Conservation (phyloP, 2,329 filamentous ascomycete genomes). For the Xylariaceae sp. region DNA sequence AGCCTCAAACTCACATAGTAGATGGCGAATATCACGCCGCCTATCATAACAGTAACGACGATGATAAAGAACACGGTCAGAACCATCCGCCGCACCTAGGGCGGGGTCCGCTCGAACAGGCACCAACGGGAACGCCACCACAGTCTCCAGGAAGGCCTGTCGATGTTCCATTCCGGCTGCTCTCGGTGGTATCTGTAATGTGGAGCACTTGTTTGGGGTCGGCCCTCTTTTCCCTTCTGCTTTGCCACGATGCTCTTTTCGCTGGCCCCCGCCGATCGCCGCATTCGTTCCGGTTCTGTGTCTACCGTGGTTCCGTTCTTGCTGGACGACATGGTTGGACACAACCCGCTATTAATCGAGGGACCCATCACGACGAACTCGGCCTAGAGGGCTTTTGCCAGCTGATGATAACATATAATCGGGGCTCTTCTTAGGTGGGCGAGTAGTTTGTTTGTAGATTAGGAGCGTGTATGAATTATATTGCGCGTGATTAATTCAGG, state of each 20-base stretch:
- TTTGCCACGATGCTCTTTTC: background rate
- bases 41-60: background rate
- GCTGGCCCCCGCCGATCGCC: background rate
- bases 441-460: background rate
- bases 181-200: background rate
- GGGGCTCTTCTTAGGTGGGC: background rate
- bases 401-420: background rate
- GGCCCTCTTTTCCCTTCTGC: constrained; percentile 1
- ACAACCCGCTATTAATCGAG: background rate
- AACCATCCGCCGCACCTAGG: constrained; percentile 10
- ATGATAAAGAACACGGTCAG: background rate
- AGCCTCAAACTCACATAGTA: constrained; percentile 5
- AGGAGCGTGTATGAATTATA: background rate
- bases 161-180: constrained; percentile 2
- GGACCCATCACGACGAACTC: background rate
- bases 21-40: constrained; percentile 1
- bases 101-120: constrained; percentile 5
- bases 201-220: background rate
- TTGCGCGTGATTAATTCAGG: background rate
- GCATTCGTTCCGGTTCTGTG: background rate
- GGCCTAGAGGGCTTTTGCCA: background rate
- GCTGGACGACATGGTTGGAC: constrained; percentile 1
- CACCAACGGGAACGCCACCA: constrained; percentile 3
- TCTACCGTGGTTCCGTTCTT: background rate
- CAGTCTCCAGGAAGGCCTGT: constrained; percentile 1